Base-by-base conservation (phyloP, 495 filamentous ascomycete genomes). In the Thozetella sp. region DNA sequence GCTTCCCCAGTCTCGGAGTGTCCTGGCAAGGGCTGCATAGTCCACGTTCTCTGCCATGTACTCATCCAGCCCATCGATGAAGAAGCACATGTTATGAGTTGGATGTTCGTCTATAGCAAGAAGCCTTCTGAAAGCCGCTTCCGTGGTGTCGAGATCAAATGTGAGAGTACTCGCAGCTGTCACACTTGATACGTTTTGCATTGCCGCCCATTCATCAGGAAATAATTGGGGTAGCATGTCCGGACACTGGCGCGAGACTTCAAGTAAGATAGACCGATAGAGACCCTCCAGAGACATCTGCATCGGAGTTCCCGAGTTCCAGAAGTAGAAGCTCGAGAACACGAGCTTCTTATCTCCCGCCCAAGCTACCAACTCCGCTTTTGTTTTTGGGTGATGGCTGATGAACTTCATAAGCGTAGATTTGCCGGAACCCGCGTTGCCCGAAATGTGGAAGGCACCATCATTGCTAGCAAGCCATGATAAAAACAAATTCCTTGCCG, bases 391-490 rank as follows among this genome's bases (percentile, higher is more conserved):
- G 45, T 72, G 59, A 1, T 56, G 37, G 22, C 23, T 26, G 0
- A 81, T 25, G 40, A 70, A 76, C 56, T 76, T 81, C 72, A 80
- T 80, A 19, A 82, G 48, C 0, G 76, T 82, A 17, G 78, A 81
- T 55, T 81, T 81, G 1, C 77, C 78, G 3, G 75, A 75, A 15
- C 77, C 79, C 0, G 70, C 60, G 58, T 80, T 79, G 17, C 77
- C 78, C 1, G 56, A 61, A 4, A 80, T 68, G 54, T 75, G 69
- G 52, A 72, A 79, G 3, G 43, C 43, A 10, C 43, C n/a, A 3
- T 20, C 43, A 10, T 19, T 19, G 9, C 9, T 3, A n/a, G 4
- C 9, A 3, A 48, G 43, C 43, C 43, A 48, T 4, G 43, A 13
- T 4, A 19, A 10, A 48, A 48, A 48, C 12, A n/a, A 10, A 11